Conservation (phyloP, 345 rosid genomes). For the Lumnitzera racemosa region DNA sequence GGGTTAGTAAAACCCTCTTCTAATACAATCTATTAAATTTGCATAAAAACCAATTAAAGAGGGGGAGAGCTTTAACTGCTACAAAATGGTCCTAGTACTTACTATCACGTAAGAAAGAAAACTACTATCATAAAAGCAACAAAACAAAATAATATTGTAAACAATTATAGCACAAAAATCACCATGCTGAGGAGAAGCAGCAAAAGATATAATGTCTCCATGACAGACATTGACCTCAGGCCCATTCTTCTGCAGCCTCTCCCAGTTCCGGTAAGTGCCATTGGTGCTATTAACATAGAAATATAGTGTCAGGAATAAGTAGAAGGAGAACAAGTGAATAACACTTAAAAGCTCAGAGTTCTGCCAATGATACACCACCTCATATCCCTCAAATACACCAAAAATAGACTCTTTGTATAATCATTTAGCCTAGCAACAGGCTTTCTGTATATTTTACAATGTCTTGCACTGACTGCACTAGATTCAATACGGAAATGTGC, state of each 20-base stretch:
- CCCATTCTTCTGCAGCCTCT: slow-evolving; percentile 54
- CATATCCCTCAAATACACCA: slow-evolving; percentile 69
- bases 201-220: slow-evolving; percentile 84
- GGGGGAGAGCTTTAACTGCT: too few species aligned
- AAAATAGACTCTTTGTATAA: slow-evolving; percentile 15
- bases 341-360: background rate
- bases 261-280: slow-evolving; percentile 85
- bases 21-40: too few species aligned
- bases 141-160: background rate
- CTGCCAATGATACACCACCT: slow-evolving; percentile 38
- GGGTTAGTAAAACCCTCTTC: too few species aligned
- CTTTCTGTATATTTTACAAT: slow-evolving; percentile 69
- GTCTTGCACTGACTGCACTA: slow-evolving; percentile 62
- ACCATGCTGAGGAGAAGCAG: slow-evolving; percentile 87
- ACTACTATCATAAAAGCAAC: background rate
- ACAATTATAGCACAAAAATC: slow-evolving; percentile 3
- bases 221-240: slow-evolving; percentile 57
- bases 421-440: slow-evolving; percentile 15
- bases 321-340: background rate
- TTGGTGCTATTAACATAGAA: slow-evolving; percentile 46
- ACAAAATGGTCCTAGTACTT: too few species aligned
- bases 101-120: background rate
- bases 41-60: too few species aligned
- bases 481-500: slow-evolving; percentile 57
- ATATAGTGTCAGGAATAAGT: background rate